A percentile compares a stretch with the other conserved stretches of the same genome.
phyloP scores from a whole-genome alignment of 2,329 filamentous ascomycete species.

The Phoma sp. region DNA sequence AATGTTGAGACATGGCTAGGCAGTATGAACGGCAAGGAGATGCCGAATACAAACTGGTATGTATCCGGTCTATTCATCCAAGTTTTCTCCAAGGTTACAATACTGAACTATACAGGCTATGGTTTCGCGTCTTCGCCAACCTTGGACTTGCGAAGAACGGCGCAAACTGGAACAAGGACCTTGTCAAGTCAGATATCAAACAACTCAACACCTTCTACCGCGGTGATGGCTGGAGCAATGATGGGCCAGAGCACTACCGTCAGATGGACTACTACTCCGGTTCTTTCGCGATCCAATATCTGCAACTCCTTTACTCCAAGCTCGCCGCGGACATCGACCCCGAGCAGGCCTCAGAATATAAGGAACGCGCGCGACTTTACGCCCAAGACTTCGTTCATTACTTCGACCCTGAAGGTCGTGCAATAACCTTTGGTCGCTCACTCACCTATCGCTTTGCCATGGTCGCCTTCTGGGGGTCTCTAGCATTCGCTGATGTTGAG shows the following conservation, averaged over 20 bases:
- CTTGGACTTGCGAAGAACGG: conserved; percentile 78
- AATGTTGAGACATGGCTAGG: conserved; percentile 77
- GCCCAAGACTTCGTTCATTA: conserved; percentile 78
- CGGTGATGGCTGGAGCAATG: conserved; percentile 83
- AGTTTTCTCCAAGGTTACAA: background rate
- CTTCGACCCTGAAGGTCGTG: conserved; percentile 72
- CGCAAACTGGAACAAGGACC: conserved; percentile 71
- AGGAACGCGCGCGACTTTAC: conserved; percentile 68
- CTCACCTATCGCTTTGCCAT: conserved; percentile 85
- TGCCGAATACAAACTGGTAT: conserved; percentile 69
- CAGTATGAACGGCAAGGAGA: conserved; percentile 79
- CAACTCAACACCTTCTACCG: conserved; percentile 82
- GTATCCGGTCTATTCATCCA: background rate
- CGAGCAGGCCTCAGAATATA: conserved; percentile 71
- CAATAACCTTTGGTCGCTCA: conserved; percentile 78
- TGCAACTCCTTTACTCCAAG: conserved; percentile 78
- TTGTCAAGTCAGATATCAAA: conserved; percentile 76
- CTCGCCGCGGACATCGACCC: conserved; percentile 71
- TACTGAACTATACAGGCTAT: conserved; percentile 63
- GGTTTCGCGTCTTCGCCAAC: conserved; percentile 86
- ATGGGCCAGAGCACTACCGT: conserved; percentile 77
- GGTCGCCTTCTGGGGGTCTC: conserved; percentile 81
- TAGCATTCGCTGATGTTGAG: conserved; percentile 77
- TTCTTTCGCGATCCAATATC: conserved; percentile 80
- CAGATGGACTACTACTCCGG: conserved; percentile 89